Evolutionary conservation across 2,329 filamentous ascomycete species (phyloP), one percentile per base, ranked within the genome.

Genomic region (Akanthomyces uredinophilus): DNA sequence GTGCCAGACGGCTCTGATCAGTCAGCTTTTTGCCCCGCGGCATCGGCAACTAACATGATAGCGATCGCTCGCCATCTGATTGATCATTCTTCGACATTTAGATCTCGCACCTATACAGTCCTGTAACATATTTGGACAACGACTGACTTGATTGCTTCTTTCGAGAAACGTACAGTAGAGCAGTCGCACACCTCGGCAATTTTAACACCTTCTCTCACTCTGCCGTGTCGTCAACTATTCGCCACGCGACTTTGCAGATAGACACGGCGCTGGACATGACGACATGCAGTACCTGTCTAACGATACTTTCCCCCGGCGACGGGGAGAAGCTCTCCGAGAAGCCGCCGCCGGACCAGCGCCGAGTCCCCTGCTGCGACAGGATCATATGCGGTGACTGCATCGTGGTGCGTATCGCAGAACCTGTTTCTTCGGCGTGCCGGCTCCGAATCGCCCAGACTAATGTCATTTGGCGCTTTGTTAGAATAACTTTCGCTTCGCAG

Each of bases 321-420:
- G 56, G 81, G 57, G 78, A 80, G 39, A 76, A 79, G 32, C 80
- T 79, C 68, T 80, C 78, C 44, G 87, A 88, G 76, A 90, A 88
- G 70, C 80, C 83, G 16, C 75, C 83, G 2, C 79, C 83, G 29
- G 77, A 81, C 53, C 83, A 88, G 69, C 83, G 88, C 57, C 77
- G 81, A 64, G 78, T 92, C 35, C 80, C 81, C 39, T 94, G 91
- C 73, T 94, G 90, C 72, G 78, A 78, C 50, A 83, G 90, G 60
- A 78, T 86, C 44, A 89, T 94, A 69, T 95, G 90, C 74, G 84
- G 85, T 18, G 79, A 78, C 64, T 94, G 90, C 74, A 83, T 91
- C 68, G 77, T 83, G 71, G 87, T 85, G 72, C 53, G 81, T 75
- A 24, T 27, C 47, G 20, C 50, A 32, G 20, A n/a, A n/a, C 27